These are phyloP conservation scores for Tetracladium marchalianum DNA, from an alignment of 495 filamentous ascomycete genomes.

Conservation along the genomic window DNA sequence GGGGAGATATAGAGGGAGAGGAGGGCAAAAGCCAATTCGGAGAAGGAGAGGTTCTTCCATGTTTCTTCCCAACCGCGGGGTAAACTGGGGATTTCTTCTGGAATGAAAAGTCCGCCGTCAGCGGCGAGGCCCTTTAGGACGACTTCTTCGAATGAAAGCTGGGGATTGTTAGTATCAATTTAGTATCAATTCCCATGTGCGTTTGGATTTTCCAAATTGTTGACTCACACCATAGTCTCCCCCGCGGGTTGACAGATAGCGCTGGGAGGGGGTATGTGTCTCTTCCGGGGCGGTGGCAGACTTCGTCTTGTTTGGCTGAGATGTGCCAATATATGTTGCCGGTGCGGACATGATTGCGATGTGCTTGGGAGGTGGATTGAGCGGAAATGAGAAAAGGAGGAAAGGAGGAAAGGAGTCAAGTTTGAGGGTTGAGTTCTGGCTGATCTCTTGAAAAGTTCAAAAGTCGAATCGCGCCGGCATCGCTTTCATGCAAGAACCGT, in stretches of 20 bases:
- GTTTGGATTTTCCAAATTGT: conserved; percentile 4
- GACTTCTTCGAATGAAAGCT: conserved; percentile 86
- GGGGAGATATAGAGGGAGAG: conserved; percentile 72
- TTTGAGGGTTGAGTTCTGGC: too few species aligned
- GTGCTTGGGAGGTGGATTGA: not conserved
- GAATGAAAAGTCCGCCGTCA: conserved; percentile 86
- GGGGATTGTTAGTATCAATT: conserved; percentile 10
- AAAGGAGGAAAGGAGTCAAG: too few species aligned
- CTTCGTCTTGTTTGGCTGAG: conserved; percentile 11
- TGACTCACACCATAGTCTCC: conserved; percentile 63
- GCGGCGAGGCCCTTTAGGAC: conserved; percentile 84
- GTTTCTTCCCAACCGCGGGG: conserved; percentile 49
- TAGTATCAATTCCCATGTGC: not conserved
- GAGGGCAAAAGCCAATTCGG: conserved; percentile 68
- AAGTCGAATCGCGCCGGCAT: too few species aligned
- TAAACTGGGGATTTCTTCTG: conserved; percentile 65
- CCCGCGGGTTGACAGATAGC: conserved; percentile 73
- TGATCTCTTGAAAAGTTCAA: too few species aligned
- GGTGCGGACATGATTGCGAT: conserved; percentile 9
- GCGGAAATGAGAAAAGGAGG: too few species aligned
- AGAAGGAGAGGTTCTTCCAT: conserved; percentile 70
- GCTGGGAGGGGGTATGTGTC: conserved; percentile 55
- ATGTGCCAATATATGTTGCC: conserved; percentile 11
- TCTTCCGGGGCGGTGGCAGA: conserved; percentile 3
- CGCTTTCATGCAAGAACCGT: too few species aligned